Evolutionary conservation across 108 stramenopile genomes (phyloP).

Genomic region (Halocafeteria seosinensis): DNA sequence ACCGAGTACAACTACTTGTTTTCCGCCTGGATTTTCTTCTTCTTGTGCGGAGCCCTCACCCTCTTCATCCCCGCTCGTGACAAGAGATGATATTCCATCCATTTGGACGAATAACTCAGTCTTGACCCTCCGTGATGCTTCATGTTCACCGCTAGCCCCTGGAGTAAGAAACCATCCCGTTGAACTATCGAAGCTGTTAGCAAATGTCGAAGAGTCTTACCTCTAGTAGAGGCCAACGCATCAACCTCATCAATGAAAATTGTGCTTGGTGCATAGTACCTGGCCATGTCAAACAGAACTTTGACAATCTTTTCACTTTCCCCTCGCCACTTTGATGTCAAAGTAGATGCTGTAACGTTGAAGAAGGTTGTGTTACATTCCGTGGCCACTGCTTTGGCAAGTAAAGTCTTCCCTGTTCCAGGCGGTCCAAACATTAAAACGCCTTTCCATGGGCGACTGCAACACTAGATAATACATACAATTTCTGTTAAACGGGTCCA

Average conservation of each 20-base stretch:
- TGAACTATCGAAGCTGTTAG: slow-evolving; percentile 72
- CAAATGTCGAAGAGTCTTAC: too few species aligned
- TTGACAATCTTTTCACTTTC: slow-evolving; percentile 73
- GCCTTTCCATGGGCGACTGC: slow-evolving; percentile 40
- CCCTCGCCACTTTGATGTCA: slow-evolving; percentile 73
- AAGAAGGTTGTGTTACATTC: slow-evolving; percentile 34
- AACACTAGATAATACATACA: too few species aligned
- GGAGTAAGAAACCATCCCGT: slow-evolving; percentile 43
- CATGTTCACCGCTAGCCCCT: slow-evolving; percentile 53
- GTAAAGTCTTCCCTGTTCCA: slow-evolving; percentile 20
- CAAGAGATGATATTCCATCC: slow-evolving; percentile 54
- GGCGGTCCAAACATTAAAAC: slow-evolving; percentile 32
- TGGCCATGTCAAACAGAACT: slow-evolving; percentile 50
- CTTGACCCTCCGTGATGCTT: slow-evolving; percentile 74
- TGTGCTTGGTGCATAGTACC: slow-evolving; percentile 57
- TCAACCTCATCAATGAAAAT: slow-evolving; percentile 98
- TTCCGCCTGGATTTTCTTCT: slow-evolving; percentile 3
- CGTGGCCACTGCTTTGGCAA: slow-evolving; percentile 35
- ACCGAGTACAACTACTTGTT: slow-evolving; percentile 63
- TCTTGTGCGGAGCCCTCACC: slow-evolving; percentile 42
- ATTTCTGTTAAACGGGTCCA: too few species aligned
- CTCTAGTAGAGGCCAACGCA: slow-evolving; percentile 62
- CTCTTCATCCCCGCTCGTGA: slow-evolving; percentile 10
- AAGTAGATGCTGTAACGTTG: slow-evolving; percentile 53
- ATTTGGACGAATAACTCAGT: slow-evolving; percentile 84